Base-by-base conservation (phyloP, 1,284 basidiomycete species). In the Golubevia sp. region DNA sequence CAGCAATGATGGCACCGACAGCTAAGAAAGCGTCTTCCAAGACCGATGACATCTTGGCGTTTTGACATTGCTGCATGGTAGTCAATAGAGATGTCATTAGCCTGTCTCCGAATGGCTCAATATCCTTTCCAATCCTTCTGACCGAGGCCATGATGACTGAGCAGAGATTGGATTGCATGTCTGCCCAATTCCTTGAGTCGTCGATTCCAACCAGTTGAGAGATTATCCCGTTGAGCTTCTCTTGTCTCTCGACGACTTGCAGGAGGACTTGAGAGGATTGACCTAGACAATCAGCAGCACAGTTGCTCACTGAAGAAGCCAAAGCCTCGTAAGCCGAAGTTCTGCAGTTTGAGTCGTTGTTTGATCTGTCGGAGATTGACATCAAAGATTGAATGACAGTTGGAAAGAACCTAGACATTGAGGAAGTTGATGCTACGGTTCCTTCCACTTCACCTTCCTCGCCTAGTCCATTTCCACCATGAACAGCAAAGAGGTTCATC, bases 171-270 rank as follows among this genome's bases (percentile, higher is more conserved):
- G 93, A 92, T 85, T 98, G 95, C 50, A 99, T 87, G 84, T 99
- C 96, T 82, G 95, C 96, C 94, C 96, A 98, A 87, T 98, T 99
- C 85, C 96, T 96, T 71, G 93, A 90, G 84, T 99, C 96, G 85
- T 99, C 96, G 51, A 91, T 88, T 58, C 96, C 97, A 53, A 99
- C 87, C 58, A 99, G 91, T 86, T 99, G 96, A 50, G 58, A 58
- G 5, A 72, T 74, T 85, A 98, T 89, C 59, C 85, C 86, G 54
- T 98, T 85, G 24, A 99, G 87, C 58, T 91, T 90, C 81, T 98
- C 94, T 89, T 97, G 96, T 51, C 96, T 89, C 55, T 89, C 87
- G 26, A 99, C 87, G 66, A 97, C 90, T 48, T 91, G 89, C 49
- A 94, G 87, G 34, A 91, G 87, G 20, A 94, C 92, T 77, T 90